Percentiles rank a stretch among this genome's conserved stretches.
Evolutionary conservation across 768 basidiomycete species (phyloP).

Genomic region (Agrocybe praecox): DNA sequence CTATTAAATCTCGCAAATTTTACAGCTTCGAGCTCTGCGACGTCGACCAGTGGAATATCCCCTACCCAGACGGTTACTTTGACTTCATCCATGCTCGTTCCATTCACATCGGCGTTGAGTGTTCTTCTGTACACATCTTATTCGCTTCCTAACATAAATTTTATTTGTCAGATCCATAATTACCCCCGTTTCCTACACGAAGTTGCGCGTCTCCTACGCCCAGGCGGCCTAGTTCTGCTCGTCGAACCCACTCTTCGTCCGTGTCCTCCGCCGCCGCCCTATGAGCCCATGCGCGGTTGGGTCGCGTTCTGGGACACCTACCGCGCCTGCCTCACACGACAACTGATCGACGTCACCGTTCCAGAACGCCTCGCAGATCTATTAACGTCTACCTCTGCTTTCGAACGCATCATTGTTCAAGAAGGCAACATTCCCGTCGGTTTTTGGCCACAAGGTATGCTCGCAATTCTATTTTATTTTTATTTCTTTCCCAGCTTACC

Average conservation of each 20-base stretch:
- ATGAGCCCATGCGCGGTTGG: slow-evolving; percentile 48
- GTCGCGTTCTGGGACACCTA: slow-evolving; percentile 65
- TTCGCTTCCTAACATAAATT: slow-evolving; percentile 11
- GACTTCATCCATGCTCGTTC: slow-evolving; percentile 73
- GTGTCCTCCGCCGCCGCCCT: slow-evolving; percentile 19
- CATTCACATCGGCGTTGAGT: slow-evolving; percentile 61
- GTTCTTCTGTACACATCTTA: slow-evolving; percentile 9
- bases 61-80: slow-evolving; percentile 64
- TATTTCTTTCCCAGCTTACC: slow-evolving; percentile 7
- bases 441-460: slow-evolving; percentile 64
- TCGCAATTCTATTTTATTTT: slow-evolving; percentile 3
- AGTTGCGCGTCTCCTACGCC: slow-evolving; percentile 66
- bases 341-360: slow-evolving; percentile 58
- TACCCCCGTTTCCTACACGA: slow-evolving; percentile 64
- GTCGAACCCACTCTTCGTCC: slow-evolving; percentile 64
- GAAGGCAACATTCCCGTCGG: slow-evolving; percentile 70
- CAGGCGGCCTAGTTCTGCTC: slow-evolving; percentile 69
- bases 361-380: slow-evolving; percentile 56
- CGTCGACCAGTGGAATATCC: slow-evolving; percentile 58
- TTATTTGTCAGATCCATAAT: slow-evolving; percentile 51
- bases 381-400: slow-evolving; percentile 49
- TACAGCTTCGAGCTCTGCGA: slow-evolving; percentile 73
- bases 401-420: slow-evolving; percentile 55
- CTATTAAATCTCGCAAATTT: not conserved
- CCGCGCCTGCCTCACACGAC: slow-evolving; percentile 50